These are phyloP conservation scores for Globisporangium megalacanthum DNA, from an alignment of 352 stramenopile species.

Conservation along the genomic window DNA sequence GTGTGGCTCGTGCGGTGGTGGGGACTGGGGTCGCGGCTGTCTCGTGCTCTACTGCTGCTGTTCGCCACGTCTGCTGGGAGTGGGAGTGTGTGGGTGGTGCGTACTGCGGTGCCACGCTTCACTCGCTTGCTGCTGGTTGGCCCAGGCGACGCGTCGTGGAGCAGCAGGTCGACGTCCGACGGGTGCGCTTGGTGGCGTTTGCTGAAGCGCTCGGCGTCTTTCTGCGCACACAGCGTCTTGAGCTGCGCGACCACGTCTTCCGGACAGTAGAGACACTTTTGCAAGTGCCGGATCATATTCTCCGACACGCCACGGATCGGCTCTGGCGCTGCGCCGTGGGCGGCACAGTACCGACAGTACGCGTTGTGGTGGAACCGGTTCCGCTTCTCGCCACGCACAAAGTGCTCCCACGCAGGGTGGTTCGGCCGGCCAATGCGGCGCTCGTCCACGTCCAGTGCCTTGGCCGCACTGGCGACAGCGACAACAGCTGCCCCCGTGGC, in stretches of 20 bases:
- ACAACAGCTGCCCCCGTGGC: not conserved
- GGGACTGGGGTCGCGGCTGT: no score
- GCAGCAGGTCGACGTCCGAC: constrained; percentile 29
- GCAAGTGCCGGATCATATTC: constrained; percentile 82
- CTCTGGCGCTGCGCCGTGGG: constrained; percentile 40
- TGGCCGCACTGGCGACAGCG: not conserved
- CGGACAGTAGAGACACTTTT: constrained; percentile 75
- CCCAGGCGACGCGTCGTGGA: constrained; percentile 21
- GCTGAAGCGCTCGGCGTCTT: constrained; percentile 66
- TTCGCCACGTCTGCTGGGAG: constrained; percentile 7
- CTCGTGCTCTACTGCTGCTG: not conserved
- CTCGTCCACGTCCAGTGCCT: constrained; percentile 30
- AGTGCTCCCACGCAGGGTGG: constrained; percentile 76
- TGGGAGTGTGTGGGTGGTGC: not conserved
- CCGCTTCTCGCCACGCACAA: constrained; percentile 68
- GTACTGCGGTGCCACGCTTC: constrained; percentile 4
- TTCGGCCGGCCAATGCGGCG: constrained; percentile 68
- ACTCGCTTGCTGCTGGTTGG: constrained; percentile 21
- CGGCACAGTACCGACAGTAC: constrained; percentile 65
- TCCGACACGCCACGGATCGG: constrained; percentile 62
- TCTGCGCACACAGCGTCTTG: constrained; percentile 59
- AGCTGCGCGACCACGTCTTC: constrained; percentile 61
- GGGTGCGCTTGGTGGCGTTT: constrained; percentile 49
- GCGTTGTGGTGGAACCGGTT: constrained; percentile 83
- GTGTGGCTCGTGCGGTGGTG: no score